Evolutionary conservation across 2,329 filamentous ascomycete species (phyloP), one percentile per base, ranked within the genome.

Genomic region (Cyclaneusma minus): DNA sequence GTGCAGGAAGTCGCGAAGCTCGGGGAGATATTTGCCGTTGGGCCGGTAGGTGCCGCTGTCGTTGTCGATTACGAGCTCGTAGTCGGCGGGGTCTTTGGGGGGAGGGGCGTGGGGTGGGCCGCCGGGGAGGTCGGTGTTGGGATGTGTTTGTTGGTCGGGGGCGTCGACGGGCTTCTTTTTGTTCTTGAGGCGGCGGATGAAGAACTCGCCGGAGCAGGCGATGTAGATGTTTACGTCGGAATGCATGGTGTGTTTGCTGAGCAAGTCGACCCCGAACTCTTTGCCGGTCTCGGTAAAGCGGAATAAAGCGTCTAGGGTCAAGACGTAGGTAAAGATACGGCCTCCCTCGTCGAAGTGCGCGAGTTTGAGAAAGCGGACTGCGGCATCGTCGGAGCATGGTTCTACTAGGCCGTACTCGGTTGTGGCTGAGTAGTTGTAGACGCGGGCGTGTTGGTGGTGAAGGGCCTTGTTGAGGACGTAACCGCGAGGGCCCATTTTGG

Each of bases 221-320:
- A 94, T 82, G 48, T 93, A 93, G 3, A 81, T 78, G 18, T 74
- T 79, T 2, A 93, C 85, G 49, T 94, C 76, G 37, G 81, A 87
- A 55, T 95, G 87, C 83, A 95, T 93, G 21, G 83, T 92, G 51
- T 95, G 87, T 49, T 95, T 95, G 50, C 76, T 84, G 42, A 95
- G 55, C 49, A 94, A 60, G 52, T 94, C 87, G 42, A 95, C 83
- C 27, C 85, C 83, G 32, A 94, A 94, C 43, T 94, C 85, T 41
- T 89, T 89, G 16, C 87, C 87, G 0, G 87, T 95, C 51, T 94
- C 87, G 1, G 87, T 94, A 52, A 94, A 94, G 23, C 84, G 76
- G 45, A 91, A 68, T 28, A 87, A 62, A 4, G 77, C 79, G 44
- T 95, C 87, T 5, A 94, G 63, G 0, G 83, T 92, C 13, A 95